phyloP scores from a whole-genome alignment of 1,284 basidiomycete genomes.

The Moniliella sp. region DNA sequence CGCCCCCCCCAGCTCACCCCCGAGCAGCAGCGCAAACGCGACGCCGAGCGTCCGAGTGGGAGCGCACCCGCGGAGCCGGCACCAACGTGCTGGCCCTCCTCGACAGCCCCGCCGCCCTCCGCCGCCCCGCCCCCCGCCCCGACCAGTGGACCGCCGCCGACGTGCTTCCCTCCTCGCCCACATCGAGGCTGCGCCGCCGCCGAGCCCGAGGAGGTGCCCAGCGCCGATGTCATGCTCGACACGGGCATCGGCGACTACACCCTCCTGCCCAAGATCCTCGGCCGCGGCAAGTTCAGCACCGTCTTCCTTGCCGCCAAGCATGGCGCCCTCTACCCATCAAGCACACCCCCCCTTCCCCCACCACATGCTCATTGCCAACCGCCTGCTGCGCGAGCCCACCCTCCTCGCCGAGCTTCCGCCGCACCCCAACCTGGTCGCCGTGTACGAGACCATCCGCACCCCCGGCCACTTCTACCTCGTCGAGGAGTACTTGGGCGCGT shows the following conservation, averaged over 20 bases:
- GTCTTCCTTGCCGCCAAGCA: slow-evolving; percentile 29
- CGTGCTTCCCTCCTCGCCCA: slow-evolving; percentile 5
- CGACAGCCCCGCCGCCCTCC: neutral
- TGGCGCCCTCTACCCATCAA: slow-evolving; percentile 37
- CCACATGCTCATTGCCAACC: slow-evolving; percentile 41
- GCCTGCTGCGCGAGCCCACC: slow-evolving; percentile 41
- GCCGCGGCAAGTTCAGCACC: slow-evolving; percentile 30
- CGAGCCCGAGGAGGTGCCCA: slow-evolving; percentile 11
- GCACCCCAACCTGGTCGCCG: slow-evolving; percentile 41
- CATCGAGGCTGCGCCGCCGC: slow-evolving; percentile 10
- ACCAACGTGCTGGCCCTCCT: slow-evolving; percentile 1
- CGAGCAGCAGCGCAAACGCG: slow-evolving; percentile 1
- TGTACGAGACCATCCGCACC: slow-evolving; percentile 40
- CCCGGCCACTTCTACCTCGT: slow-evolving; percentile 43
- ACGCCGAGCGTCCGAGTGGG: slow-evolving; percentile 4
- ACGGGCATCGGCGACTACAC: slow-evolving; percentile 31
- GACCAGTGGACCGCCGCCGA: slow-evolving; percentile 2
- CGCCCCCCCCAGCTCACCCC: slow-evolving; percentile 5
- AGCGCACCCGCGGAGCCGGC: slow-evolving; percentile 3
- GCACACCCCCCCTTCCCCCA: slow-evolving; percentile 42
- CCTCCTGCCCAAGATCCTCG: slow-evolving; percentile 27
- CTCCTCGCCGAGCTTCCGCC: slow-evolving; percentile 40
- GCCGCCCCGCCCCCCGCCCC: neutral
- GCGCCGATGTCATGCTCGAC: slow-evolving; percentile 23
- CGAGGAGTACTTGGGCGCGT: slow-evolving; percentile 38